Percentiles rank a stretch among this genome's conserved stretches.
Conservation (phyloP, 768 basidiomycete genomes). For the Thelephora ganbajun region DNA sequence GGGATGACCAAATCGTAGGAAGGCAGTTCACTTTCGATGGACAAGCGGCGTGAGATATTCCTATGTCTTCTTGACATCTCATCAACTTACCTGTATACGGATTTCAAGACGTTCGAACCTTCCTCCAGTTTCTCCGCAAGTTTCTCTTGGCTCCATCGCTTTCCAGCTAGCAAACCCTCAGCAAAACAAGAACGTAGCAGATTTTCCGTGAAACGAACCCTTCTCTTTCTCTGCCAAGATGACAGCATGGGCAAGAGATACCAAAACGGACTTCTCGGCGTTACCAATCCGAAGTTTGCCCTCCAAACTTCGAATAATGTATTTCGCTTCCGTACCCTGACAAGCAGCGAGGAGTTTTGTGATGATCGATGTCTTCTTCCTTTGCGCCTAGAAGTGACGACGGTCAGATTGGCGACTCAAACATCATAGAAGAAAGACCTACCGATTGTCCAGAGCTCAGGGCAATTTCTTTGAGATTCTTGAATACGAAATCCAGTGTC, state of each 20-base stretch:
- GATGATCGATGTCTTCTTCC: slow-evolving; percentile 89
- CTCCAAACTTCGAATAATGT: slow-evolving; percentile 88
- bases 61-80: too few species aligned
- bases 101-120: slow-evolving; percentile 64
- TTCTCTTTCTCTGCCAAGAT: slow-evolving; percentile 69
- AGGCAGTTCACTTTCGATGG: slow-evolving; percentile 63
- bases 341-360: slow-evolving; percentile 90
- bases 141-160: slow-evolving; percentile 65
- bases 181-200: background rate
- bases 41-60: background rate
- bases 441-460: slow-evolving; percentile 75
- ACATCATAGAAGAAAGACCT: slow-evolving; percentile 10
- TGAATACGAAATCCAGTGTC: slow-evolving; percentile 81
- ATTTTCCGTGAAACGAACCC: slow-evolving; percentile 4
- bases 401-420: background rate
- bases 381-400: slow-evolving; percentile 54
- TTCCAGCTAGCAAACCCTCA: slow-evolving; percentile 33
- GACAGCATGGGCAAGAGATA: slow-evolving; percentile 84
- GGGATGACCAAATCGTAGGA: slow-evolving; percentile 88
- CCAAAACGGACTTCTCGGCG: slow-evolving; percentile 90
- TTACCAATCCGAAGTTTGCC: slow-evolving; percentile 96
- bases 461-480: slow-evolving; percentile 84
- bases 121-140: slow-evolving; percentile 62
- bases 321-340: slow-evolving; percentile 87
- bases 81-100: slow-evolving; percentile 71